Conservation (phyloP, 163 green algal genomes). For the Chloroidium sp. region DNA sequence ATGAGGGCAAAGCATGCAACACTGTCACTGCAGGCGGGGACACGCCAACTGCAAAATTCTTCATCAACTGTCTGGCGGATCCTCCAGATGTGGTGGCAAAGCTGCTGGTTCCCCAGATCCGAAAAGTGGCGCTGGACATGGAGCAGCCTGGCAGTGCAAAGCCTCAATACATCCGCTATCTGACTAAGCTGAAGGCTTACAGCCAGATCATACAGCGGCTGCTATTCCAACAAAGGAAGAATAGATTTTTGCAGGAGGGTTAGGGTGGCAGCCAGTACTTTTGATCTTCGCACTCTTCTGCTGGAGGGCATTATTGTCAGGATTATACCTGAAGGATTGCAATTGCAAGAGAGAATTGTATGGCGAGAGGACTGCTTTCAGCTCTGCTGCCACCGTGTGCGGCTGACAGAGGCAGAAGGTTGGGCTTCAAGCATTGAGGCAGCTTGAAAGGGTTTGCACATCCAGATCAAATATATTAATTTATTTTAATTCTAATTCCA, state of each 20-base stretch:
- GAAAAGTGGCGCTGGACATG: slow-evolving; percentile 9
- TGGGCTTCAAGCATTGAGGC: no score
- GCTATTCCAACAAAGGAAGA: slow-evolving; percentile 48
- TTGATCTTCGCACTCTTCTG: no score
- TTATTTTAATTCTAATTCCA: no score
- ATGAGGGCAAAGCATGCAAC: neutral
- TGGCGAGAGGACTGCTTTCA: no score
- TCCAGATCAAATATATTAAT: no score
- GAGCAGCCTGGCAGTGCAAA: neutral
- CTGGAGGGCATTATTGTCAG: no score
- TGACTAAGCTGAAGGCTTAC: slow-evolving; percentile 71
- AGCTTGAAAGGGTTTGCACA: no score
- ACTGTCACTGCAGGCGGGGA: slow-evolving; percentile 26
- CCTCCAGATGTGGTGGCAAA: slow-evolving; percentile 29
- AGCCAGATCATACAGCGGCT: slow-evolving; percentile 57
- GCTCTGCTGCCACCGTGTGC: no score
- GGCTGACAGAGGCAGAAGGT: no score
- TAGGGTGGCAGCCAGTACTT: neutral
- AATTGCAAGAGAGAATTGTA: no score
- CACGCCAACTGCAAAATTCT: slow-evolving; percentile 69
- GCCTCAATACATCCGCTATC: slow-evolving; percentile 46
- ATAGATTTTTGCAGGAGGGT: slow-evolving; percentile 58
- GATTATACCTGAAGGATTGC: no score
- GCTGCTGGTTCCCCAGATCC: slow-evolving; percentile 55
- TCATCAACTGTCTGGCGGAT: slow-evolving; percentile 89